Base-by-base conservation (phyloP, 225 moss, liverwort and hornwort species). In the Bryoerythrophyllum caledonicum region DNA sequence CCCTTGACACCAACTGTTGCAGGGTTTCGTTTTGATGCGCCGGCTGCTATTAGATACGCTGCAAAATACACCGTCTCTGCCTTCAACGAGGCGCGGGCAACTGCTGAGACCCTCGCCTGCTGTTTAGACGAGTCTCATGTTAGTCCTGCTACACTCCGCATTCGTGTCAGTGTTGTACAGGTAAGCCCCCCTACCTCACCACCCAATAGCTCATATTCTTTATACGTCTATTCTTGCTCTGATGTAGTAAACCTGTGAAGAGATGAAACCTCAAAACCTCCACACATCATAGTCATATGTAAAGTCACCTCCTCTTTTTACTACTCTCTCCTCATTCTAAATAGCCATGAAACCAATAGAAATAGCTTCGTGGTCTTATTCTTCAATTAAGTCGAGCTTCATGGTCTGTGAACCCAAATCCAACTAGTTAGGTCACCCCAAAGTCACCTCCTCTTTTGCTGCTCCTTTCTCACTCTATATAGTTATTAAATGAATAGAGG, bases 1-100 rank as follows among this genome's bases (percentile, higher is more conserved):
- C 90, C 86, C 27, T 82, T 89, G 75, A 82, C 91, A 65, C 83
- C 85, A 46, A 89, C 73, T 81, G 87, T 95, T 77, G 86, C 91
- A 78, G 97, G 97, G 53, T 99, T 99, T 60, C 91, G 97, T 23
- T 78, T 99, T 55, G 97, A 99, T 79, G 88, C 94, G 65, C 90
- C 93, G 74, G 77, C 88, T 74, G 93, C 97, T 76, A 89, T 95
- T 41, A 90, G 90, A 80, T 86, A 84, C 78, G 87, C 92, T 74
- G 86, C 91, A 60, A 95, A 89, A 60, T 99, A 91, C 63, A 92
- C 80, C 7, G 82, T 89, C 59, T 84, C 85, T 25, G 84, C 81
- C 34, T 78, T 75, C 71, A 82, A 80, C 32, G 82, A 81, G 56
- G 78, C 82, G 38, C 76, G 79, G 30, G 70, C 86, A 35, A 63